Base-by-base conservation (phyloP, 164 flowering plant species). In the Stephania yunnanensis region DNA sequence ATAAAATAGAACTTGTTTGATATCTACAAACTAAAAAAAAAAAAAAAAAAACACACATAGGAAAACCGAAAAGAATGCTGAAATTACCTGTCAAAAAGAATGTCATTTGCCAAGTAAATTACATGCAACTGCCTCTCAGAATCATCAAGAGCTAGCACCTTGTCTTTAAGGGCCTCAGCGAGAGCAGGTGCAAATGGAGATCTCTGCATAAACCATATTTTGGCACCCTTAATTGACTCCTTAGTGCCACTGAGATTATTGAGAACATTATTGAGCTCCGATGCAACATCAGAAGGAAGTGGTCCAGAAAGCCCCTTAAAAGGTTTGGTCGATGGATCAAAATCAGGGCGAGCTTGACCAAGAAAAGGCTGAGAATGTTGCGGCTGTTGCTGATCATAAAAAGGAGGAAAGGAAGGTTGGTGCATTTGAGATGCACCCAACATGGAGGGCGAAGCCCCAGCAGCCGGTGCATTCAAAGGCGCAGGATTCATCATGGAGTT, bases 131-230 rank as follows among this genome's bases (percentile, higher is more conserved):
- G 99, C 80, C 92, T 90, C 81, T 95, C 99, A 48, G 92, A 87
- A 84, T 95, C 98, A 78, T 93, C 97, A 42, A 91, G 63, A 45
- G 87, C 75, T 78, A 87, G 87, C 5, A 95, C 78, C 78, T 93
- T 82, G 4, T 93, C 97, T 77, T 88, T 86, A n/a, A 95, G 89
- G 17, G 97, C 95, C 83, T 92, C 98, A 31, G 97, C 97, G 64
- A 95, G 79, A 76, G 92, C 94, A 6, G 98, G 97, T 55, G 93
- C 92, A 84, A 95, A 95, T 58, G 95, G 87, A 48, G 90, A 88
- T 85, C 99, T 85, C 80, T 93, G 98, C 98, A 95, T 92, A 84
- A 95, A 95, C 99, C 99, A 95, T 61, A 81, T 80, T 83, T 93
- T 95, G 73, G 99, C 97, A 75, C 99, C 87, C 83, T 95, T 95